phyloP scores from a whole-genome alignment of 2,329 filamentous ascomycete species.

The Biscogniauxia sp. region DNA sequence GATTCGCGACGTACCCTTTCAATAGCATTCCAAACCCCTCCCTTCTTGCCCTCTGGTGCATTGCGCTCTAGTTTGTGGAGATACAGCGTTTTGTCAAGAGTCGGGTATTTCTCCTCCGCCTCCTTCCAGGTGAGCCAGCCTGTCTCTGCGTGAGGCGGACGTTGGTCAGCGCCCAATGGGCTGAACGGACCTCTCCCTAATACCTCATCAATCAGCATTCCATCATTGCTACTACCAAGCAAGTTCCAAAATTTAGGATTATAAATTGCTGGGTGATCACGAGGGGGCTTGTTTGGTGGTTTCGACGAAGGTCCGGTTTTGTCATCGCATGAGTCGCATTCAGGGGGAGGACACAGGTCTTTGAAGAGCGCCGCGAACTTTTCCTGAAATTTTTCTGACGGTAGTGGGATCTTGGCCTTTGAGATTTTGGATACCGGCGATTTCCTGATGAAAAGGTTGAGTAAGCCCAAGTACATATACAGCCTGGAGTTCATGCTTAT shows the following conservation, averaged over 20 bases:
- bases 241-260: conserved; percentile 16
- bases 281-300: conserved; percentile 5
- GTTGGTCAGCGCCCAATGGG: conserved; percentile 5
- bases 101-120: conserved; percentile 14
- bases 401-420: neutral
- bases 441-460: no score
- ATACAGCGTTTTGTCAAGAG: conserved; percentile 6
- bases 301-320: neutral
- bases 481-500: no score
- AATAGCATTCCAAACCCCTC: neutral
- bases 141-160: conserved; percentile 6
- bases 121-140: conserved; percentile 20
- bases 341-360: neutral
- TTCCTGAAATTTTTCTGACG: neutral
- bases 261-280: conserved; percentile 10
- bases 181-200: conserved; percentile 5
- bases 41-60: neutral
- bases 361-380: neutral
- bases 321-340: neutral
- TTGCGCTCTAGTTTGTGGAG: neutral
- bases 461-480: no score
- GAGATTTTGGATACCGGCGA: no score
- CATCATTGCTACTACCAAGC: neutral
- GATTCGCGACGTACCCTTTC: neutral
- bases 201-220: neutral